A percentile compares a stretch with the other conserved stretches of the same genome.
Evolutionary conservation across 495 filamentous ascomycete genomes (phyloP).

Genomic region (Penicillium cataractarum): DNA sequence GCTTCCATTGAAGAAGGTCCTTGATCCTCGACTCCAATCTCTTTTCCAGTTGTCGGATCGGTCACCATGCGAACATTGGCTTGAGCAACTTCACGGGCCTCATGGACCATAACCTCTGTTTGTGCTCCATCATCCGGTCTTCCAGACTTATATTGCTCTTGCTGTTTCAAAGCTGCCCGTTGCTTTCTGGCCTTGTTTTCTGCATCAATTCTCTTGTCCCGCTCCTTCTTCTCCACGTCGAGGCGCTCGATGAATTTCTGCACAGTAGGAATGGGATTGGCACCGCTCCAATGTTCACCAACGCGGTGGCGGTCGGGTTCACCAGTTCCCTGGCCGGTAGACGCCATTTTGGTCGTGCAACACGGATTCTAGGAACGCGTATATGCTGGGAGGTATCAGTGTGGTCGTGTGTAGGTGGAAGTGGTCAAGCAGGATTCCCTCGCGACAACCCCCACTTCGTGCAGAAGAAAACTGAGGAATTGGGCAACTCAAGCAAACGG

Average conservation of each 20-base stretch:
- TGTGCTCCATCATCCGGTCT: slow-evolving; percentile 40
- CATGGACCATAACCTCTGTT: slow-evolving; percentile 43
- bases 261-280: slow-evolving; percentile 83
- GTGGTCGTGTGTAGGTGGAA: not conserved
- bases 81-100: slow-evolving; percentile 47
- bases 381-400: not conserved
- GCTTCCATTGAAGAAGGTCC: slow-evolving; percentile 68
- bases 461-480: slow-evolving; percentile 3
- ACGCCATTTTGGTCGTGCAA: slow-evolving; percentile 24
- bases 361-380: not conserved
- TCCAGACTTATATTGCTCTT: slow-evolving; percentile 20
- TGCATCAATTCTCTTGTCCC: slow-evolving; percentile 68
- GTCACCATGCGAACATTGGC: slow-evolving; percentile 69
- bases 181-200: slow-evolving; percentile 42
- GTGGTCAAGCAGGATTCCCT: slow-evolving; percentile 4
- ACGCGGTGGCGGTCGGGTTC: slow-evolving; percentile 36
- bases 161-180: slow-evolving; percentile 5
- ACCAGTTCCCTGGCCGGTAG: slow-evolving; percentile 19
- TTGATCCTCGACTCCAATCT: slow-evolving; percentile 88
- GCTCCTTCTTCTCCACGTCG: slow-evolving; percentile 75
- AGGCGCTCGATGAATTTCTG: slow-evolving; percentile 78
- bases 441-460: slow-evolving; percentile 8
- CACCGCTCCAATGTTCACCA: slow-evolving; percentile 49
- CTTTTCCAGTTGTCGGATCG: slow-evolving; percentile 82
- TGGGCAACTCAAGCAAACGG: not conserved